Conservation (phyloP, 2,329 filamentous ascomycete species). For the Huntiella abstrusa region DNA sequence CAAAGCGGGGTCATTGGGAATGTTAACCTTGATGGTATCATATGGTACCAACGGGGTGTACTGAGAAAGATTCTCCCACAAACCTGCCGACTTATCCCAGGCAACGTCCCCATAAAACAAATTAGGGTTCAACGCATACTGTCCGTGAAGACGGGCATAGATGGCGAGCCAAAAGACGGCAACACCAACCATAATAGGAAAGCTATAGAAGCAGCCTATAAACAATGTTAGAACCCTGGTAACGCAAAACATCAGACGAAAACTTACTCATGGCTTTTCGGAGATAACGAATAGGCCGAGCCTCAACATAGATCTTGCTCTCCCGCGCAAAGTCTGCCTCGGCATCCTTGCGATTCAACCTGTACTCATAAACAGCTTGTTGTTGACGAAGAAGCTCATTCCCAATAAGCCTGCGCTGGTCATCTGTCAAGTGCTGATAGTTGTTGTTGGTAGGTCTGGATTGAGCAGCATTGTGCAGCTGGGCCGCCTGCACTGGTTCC, state of each 20-base stretch:
- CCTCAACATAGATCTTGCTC: slow-evolving; percentile 3
- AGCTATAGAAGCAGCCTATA: slow-evolving; percentile 1
- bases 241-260: background rate
- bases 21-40: background rate
- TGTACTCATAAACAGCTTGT: background rate
- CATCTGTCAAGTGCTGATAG: background rate
- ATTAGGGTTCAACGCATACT: slow-evolving; percentile 8
- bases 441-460: background rate
- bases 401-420: slow-evolving; percentile 1
- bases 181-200: background rate
- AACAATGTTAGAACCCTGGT: background rate
- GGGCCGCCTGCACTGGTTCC: no score
- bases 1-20: background rate
- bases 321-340: slow-evolving; percentile 1
- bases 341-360: background rate
- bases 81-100: slow-evolving; percentile 15
- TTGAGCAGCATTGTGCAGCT: no score
- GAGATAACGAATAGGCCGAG: slow-evolving; percentile 3
- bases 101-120: slow-evolving; percentile 7
- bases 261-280: slow-evolving; percentile 6
- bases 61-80: slow-evolving; percentile 16
- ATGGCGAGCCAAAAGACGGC: slow-evolving; percentile 1
- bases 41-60: slow-evolving; percentile 14
- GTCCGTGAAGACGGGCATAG: slow-evolving; percentile 2
- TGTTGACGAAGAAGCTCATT: background rate